Conservation (phyloP, 208 protist species). For the Trypanosoma grayi region DNA sequence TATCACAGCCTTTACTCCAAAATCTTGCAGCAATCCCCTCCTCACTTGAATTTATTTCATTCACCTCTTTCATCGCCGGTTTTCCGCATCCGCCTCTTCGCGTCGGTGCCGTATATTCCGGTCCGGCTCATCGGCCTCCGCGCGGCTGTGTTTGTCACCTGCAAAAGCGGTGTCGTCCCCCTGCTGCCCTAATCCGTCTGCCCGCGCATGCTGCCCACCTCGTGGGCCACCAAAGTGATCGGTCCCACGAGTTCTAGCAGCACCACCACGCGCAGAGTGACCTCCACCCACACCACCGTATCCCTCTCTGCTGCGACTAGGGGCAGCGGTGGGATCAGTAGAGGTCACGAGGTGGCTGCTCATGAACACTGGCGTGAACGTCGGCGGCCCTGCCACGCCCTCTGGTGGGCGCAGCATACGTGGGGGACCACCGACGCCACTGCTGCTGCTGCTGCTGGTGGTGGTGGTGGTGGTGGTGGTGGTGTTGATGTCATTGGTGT, state of each 20-base stretch:
- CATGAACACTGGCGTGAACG: conserved; percentile 65
- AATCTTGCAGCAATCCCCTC: too few species aligned
- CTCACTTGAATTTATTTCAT: too few species aligned
- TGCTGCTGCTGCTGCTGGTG: not conserved
- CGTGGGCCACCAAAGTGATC: conserved; percentile 26
- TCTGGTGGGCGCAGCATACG: conserved; percentile 32
- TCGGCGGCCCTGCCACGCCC: conserved; percentile 14
- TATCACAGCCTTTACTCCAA: too few species aligned
- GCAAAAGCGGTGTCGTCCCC: not conserved
- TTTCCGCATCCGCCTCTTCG: conserved; percentile 2
- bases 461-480: not conserved
- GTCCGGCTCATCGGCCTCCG: conserved; percentile 13
- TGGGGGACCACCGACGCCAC: not conserved
- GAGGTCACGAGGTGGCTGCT: conserved; percentile 52
- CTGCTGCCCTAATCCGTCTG: not conserved
- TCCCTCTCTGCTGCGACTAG: not conserved
- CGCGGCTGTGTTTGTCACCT: conserved; percentile 1
- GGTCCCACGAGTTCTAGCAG: not conserved
- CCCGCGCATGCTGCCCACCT: conserved; percentile 14
- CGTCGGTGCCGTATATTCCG: conserved; percentile 14
- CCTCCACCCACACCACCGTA: conserved; percentile 4
- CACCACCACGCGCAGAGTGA: conserved; percentile 7
- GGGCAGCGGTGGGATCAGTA: conserved; percentile 16
- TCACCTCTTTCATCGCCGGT: too few species aligned
- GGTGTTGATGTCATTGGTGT: too few species aligned